Base-by-base conservation (phyloP, 495 filamentous ascomycete genomes). In the Aspergillus sclerotiicarbonarius region DNA sequence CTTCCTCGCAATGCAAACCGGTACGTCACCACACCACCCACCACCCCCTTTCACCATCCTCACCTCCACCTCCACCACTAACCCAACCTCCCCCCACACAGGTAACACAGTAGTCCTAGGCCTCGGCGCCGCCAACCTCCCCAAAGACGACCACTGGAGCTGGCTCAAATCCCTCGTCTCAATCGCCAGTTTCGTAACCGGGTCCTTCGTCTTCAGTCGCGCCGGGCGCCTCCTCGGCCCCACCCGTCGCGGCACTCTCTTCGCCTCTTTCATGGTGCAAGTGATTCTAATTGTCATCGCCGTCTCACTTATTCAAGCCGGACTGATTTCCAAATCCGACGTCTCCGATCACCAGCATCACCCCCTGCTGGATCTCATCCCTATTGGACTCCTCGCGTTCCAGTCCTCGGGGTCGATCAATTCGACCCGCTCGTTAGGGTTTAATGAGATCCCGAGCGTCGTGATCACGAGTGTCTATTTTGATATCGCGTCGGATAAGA, bases 391-490 rank as follows among this genome's bases (percentile, higher is more conserved):
- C 21, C 70, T 91, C 50, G 85, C 85, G 3, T 88, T 90, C 68
- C 87, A 90, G 66, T 84, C 82, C 21, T 86, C 85, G 5, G 87
- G 87, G 0, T 84, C 85, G 58, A 90, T 90, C 62, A 81, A 85
- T 4, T 82, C 81, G 49, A 83, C 76, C 53, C 74, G 88, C 6
- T 67, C 82, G 12, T 67, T 91, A 45, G 86, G 86, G 1, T 82
- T 86, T 59, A 81, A 82, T 60, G 88, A 90, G 71, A 82, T 91
- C 45, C 88, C 88, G 20, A 87, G 85, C 5, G 87, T 86, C 19
- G 88, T 91, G 12, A 70, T 90, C 65, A 91, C 88, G 10, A 87
- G 79, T 54, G 76, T 89, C 29, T 84, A 90, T 59, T 87, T 84
- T 62, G 87, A 90, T 61, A 71, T 90, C 51, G 78, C 82, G 8